Evolutionary conservation across 2,329 filamentous ascomycete species (phyloP).

Genomic region (Penicillium sp.): DNA sequence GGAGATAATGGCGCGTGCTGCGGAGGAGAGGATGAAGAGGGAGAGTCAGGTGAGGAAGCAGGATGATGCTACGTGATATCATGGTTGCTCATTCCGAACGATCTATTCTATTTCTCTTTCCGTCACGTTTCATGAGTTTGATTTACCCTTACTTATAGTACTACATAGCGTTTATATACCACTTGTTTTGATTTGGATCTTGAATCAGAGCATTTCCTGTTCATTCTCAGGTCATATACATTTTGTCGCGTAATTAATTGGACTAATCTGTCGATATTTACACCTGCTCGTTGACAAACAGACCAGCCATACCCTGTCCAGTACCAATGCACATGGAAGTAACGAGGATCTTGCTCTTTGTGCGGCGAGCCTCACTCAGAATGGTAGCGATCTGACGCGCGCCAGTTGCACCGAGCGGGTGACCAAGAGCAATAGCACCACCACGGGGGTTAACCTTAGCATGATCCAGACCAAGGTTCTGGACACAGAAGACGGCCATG

Average conservation of each 20-base stretch:
- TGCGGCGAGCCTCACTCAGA: slow-evolving; percentile 75
- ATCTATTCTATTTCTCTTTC: no score
- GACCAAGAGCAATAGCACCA: slow-evolving; percentile 86
- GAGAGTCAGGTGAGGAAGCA: slow-evolving; percentile 42
- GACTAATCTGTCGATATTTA: slow-evolving; percentile 17
- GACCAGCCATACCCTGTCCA: slow-evolving; percentile 63
- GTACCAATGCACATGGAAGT: slow-evolving; percentile 84
- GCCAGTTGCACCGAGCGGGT: slow-evolving; percentile 85
- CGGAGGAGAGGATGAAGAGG: slow-evolving; percentile 62
- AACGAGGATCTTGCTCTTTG: slow-evolving; percentile 84
- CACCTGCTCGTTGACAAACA: slow-evolving; percentile 63
- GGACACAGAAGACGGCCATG: slow-evolving; percentile 92
- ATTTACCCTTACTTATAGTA: not conserved
- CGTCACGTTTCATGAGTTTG: slow-evolving; percentile 6
- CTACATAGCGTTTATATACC: not conserved
- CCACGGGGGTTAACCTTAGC: slow-evolving; percentile 87
- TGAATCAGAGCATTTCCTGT: not conserved
- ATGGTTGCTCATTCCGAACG: not conserved
- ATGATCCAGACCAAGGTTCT: slow-evolving; percentile 60
- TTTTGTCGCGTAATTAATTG: not conserved
- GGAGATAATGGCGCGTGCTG: slow-evolving; percentile 70
- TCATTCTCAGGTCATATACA: not conserved
- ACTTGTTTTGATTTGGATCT: not conserved
- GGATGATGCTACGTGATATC: slow-evolving; percentile 16
- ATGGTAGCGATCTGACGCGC: slow-evolving; percentile 89